Evolutionary conservation across 352 stramenopile genomes (phyloP), one percentile per base, ranked within the genome.

Genomic region (Globisporangium ultimum): DNA sequence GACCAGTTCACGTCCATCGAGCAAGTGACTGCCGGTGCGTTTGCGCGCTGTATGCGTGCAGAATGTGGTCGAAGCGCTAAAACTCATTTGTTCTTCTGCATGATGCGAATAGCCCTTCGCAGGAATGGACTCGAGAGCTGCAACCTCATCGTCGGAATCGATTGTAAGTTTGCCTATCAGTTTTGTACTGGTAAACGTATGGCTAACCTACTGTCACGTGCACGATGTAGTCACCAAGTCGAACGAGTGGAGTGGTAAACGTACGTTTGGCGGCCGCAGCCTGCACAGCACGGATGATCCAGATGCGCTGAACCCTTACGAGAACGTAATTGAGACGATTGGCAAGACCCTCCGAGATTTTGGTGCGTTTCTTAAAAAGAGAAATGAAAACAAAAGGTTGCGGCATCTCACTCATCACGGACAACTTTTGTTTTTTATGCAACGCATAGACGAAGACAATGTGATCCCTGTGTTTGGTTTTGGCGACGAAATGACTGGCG

Each of bases 191-290:
- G 28, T 49, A 11, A 45, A 45, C 22, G 24, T 20, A 54, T 20
- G 34, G 45, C 17, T 28, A 38, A 36, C 21, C n/a, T 36, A 36
- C 24, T 53, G 8, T 2, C 53, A 46, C 2, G 34, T 36, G 14
- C 22, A 46, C 6, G 48, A 12, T 51, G 42, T 47, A 95, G 85
- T 88, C 70, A 96, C 87, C 50, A 96, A 94, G 66, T 93, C 83
- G 52, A 96, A 95, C 61, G 84, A 96, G 41, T 96, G 85, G 86
- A 96, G 80, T 46, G 87, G 87, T 50, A 95, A 91, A 55, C 77
- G 71, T 50, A 92, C 85, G 53, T 96, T 96, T 53, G 58, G 62
- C 17, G 84, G 84, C 5, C 71, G 72, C 34, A 81, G 76, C 49
- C 73, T 96, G 18, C 87, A 95, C 58, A 73, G 74, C 47, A 86